Conservation (phyloP, 1,284 basidiomycete genomes). For the Puccinia coronata region DNA sequence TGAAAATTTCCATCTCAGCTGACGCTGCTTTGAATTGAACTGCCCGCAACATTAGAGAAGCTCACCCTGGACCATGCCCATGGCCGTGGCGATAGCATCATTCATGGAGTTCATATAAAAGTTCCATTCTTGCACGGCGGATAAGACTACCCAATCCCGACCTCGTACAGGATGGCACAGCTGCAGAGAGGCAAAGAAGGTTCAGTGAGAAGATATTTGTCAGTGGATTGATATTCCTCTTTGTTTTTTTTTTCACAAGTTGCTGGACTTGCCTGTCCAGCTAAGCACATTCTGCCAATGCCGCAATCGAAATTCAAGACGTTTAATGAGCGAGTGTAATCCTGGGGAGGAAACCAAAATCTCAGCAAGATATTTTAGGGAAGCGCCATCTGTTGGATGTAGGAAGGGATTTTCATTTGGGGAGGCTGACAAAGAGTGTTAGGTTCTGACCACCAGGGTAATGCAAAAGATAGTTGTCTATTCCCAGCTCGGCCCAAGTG, state of each 20-base stretch:
- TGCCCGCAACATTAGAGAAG: not conserved
- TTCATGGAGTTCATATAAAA: slow-evolving; percentile 46
- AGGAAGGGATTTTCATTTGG: not conserved
- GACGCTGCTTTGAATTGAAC: too few relatives aligned
- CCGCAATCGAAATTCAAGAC: slow-evolving; percentile 47
- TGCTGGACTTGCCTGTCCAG: slow-evolving; percentile 45
- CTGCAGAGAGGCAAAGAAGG: too few relatives aligned
- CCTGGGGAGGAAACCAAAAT: slow-evolving; percentile 14
- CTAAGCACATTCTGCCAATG: slow-evolving; percentile 21
- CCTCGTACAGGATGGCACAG: slow-evolving; percentile 39
- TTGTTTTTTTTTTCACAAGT: too few relatives aligned
- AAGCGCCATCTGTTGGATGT: not conserved
- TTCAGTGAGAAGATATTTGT: too few relatives aligned
- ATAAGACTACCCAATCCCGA: slow-evolving; percentile 45
- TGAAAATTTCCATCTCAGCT: not conserved
- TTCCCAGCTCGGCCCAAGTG: slow-evolving; percentile 44
- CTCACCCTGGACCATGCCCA: slow-evolving; percentile 42
- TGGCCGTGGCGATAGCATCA: slow-evolving; percentile 40
- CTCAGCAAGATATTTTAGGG: not conserved
- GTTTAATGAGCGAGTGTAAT: slow-evolving; percentile 40
- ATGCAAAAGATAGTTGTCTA: slow-evolving; percentile 41
- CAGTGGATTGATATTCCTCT: too few relatives aligned
- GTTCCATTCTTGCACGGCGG: slow-evolving; percentile 49
- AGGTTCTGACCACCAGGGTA: slow-evolving; percentile 36
- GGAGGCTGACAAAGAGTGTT: slow-evolving; percentile 7